phyloP scores from a whole-genome alignment of 805 yeast species.

The Kuraishia hungarica region DNA sequence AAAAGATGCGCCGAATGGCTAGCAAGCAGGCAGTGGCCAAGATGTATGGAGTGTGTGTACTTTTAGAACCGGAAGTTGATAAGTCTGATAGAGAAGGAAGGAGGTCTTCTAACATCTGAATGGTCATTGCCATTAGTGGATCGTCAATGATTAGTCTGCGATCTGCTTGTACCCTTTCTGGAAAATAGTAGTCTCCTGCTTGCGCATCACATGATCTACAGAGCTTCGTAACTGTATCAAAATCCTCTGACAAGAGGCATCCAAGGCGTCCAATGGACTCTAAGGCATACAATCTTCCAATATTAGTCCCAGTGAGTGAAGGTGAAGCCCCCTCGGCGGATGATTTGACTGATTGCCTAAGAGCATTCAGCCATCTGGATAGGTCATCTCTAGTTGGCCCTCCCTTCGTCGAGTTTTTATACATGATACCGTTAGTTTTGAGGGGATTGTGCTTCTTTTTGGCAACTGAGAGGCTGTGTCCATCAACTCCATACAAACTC shows the following conservation, averaged over 20 bases:
- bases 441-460: no score
- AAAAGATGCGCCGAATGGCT: conserved; percentile 38
- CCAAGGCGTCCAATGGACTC: conserved; percentile 33
- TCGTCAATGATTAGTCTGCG: neutral
- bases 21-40: conserved; percentile 24
- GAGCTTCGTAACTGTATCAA: conserved; percentile 17
- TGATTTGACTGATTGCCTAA: neutral
- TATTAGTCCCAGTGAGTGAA: conserved; percentile 1
- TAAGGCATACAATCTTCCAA: conserved; percentile 19
- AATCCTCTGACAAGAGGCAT: conserved; percentile 18
- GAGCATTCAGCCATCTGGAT: neutral
- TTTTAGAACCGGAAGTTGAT: neutral
- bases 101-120: neutral
- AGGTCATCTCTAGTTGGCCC: neutral
- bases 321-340: neutral
- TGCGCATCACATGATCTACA: conserved; percentile 30
- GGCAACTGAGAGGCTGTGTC: neutral
- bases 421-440: neutral
- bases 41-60: neutral
- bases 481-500: neutral
- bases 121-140: neutral
- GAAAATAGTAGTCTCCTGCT: neutral
- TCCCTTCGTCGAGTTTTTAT: neutral
- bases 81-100: neutral
- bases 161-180: neutral